Base-by-base conservation (phyloP, 768 basidiomycete genomes). In the Rhodosporidiobolus odoratus region DNA sequence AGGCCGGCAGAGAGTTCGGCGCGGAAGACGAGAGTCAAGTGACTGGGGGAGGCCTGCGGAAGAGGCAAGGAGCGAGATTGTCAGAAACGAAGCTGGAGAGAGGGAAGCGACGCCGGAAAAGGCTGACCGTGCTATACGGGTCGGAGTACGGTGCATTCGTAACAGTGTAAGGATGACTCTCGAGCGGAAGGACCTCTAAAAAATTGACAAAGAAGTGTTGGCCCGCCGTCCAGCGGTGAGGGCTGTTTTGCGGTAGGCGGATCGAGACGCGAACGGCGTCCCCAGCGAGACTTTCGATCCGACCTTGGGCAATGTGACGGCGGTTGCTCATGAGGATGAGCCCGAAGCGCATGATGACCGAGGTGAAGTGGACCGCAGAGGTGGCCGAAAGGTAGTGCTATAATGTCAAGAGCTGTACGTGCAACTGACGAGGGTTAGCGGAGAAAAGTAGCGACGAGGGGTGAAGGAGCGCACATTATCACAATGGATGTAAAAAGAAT, bases 401-500 rank as follows among this genome's bases (percentile, higher is more conserved):
- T 21, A 56, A 57, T 41, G 41, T 38, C 10, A 69, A 66, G 50
- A 45, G 56, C 47, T 45, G 38, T 25, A 32, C 16, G 35, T 1
- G 27, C 6, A 32, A n/a, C n/a, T n/a, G n/a, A n/a, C n/a, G n/a
- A 32, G 52, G 27, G 52, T 53, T 7, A 30, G 52, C n/a, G n/a
- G n/a, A 30, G 52, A 27, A 30, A 27, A 30, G n/a, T 12, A 32
- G 27, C 7, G 19, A 21, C 13, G 9, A 27, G 19, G 30, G 27
- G 52, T 30, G 52, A 9, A 32, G 34, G 52, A 32, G 34, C 54
- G 32, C 34, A 56, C 54, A 12, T 65, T 61, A 60, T 78, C 76
- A 65, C 75, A 77, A 67, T 78, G 78, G 34, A 76, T 66, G 70
- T 75, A 78, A 72, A n/a, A 78, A 77, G 66, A 77, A 77, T 1